Evolutionary conservation across 495 filamentous ascomycete genomes (phyloP), one percentile per base, ranked within the genome.

Genomic region (Cetradonia linearis): DNA sequence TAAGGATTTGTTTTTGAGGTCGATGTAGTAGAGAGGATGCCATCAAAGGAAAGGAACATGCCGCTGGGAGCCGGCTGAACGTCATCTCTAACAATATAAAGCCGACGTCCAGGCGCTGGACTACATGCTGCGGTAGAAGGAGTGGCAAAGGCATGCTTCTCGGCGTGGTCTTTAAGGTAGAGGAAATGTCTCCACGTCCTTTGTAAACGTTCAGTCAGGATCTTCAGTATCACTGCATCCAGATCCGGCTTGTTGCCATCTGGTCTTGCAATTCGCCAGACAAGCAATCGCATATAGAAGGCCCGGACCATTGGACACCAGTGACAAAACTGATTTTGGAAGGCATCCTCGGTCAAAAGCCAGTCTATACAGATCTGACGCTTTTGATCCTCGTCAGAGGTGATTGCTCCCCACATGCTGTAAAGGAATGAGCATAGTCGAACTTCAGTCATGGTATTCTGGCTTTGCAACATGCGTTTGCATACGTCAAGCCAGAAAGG

Each of bases 261-360:
- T 67, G 87, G 88, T 59, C 93, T 78, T 59, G 85, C 93, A 14
- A 97, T 68, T 42, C 94, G 84, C 93, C 93, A 98, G 72, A 91
- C 95, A 18, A 96, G 70, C 38, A 98, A 70, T 40, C 93, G 89
- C 83, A 96, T 93, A 68, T 85, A 97, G 71, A 97, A 98, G 20
- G 91, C 88, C 62, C 93, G 82, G 31, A 96, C 91, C 93, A 98
- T 96, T 2, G 93, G 93, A 72, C 92, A 96, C 93, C 93, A 98
- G 69, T 96, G 90, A 68, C 85, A 91, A 74, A 98, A 98, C 64
- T 90, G 83, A 59, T 81, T 83, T 53, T 88, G 83, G 70, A 96
- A 97, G 18, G 85, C 76, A 42, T 86, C 78, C 62, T 86, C 84
- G 28, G 83, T 78, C n/a, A 98, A 68, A 34, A 98, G 74, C 78